Base-by-base conservation (phyloP, 345 rosid species). In the Gossypium herbaceum region DNA sequence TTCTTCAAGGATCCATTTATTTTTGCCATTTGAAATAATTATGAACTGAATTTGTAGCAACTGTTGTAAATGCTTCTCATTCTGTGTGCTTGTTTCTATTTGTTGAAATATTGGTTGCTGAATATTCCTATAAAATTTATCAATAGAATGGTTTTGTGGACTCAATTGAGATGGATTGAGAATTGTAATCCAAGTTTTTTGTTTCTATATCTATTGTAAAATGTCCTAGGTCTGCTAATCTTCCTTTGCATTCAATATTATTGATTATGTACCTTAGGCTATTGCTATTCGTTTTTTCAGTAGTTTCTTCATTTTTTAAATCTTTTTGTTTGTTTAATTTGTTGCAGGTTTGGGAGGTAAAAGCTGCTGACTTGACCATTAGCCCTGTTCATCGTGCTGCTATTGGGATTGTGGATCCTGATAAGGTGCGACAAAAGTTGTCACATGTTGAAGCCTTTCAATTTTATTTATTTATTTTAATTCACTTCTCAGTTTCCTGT, bases 331-430 rank as follows among this genome's bases (percentile, higher is more conserved):
- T 25, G 41, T 16, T 9, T 29, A 45, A 25, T 44, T 60, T 73
- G 50, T 74, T 72, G 64, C 78, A 93, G 98, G 99, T 95, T 19
- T 95, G 99, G 98, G 97, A 95, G 86, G 99, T 95, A 72, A 93
- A 91, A 88, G 99, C 97, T 81, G 97, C 98, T 71, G 99, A 95
- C 79, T 80, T 93, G 79, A 93, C 98, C 54, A 88, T 93, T 76
- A 95, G 98, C 78, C 99, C 98, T 64, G 97, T 90, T 79, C 84
- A 93, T 81, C 84, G 85, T 81, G 98, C 99, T 58, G 98, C 99
- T 71, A 81, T 86, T 27, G 99, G 98, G 72, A 75, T 80, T 52
- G 97, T 91, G 60, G 97, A 93, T 82, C 81, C 87, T 63, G 88
- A 85, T 68, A 95, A 95, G 99, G 99, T 94, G 70, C 27, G 44